phyloP scores from a whole-genome alignment of 192 early-diverging fungal species.

The Phlyctochytrium bullatum region DNA sequence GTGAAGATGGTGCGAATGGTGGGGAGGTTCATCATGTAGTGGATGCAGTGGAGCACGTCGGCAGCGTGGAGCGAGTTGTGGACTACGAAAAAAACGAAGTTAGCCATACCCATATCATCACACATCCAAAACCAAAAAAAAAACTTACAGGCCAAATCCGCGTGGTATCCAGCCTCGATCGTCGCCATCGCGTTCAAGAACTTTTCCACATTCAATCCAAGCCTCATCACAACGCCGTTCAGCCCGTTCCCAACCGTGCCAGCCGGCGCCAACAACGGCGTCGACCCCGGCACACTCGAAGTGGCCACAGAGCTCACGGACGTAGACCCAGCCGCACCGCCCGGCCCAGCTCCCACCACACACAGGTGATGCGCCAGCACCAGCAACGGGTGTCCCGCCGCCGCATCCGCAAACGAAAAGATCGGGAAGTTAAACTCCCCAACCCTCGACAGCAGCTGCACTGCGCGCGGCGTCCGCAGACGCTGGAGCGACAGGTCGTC shows the following conservation, averaged over 20 bases:
- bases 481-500: neutral
- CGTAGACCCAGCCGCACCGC: too few species aligned
- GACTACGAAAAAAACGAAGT: conserved; percentile 25
- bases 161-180: conserved; percentile 48
- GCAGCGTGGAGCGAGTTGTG: conserved; percentile 58
- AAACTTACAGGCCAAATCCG: conserved; percentile 43
- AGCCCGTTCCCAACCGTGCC: too few species aligned
- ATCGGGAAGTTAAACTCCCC: conserved; percentile 53
- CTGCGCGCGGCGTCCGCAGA: conserved; percentile 8
- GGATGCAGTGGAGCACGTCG: conserved; percentile 55
- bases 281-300: too few species aligned
- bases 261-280: too few species aligned
- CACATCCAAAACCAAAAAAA: neutral
- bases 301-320: too few species aligned
- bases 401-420: conserved; percentile 44
- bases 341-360: conserved; percentile 10
- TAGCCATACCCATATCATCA: neutral
- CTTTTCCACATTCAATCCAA: conserved; percentile 37
- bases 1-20: conserved; percentile 38
- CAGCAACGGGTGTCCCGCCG: conserved; percentile 35
- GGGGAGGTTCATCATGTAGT: conserved; percentile 39
- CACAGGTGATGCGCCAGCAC: conserved; percentile 44
- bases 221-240: conserved; percentile 38
- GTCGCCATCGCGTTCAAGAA: conserved; percentile 46
- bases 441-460: conserved; percentile 27